Conservation (phyloP, 108 stramenopile genomes). For the Cyclotella atomus region DNA sequence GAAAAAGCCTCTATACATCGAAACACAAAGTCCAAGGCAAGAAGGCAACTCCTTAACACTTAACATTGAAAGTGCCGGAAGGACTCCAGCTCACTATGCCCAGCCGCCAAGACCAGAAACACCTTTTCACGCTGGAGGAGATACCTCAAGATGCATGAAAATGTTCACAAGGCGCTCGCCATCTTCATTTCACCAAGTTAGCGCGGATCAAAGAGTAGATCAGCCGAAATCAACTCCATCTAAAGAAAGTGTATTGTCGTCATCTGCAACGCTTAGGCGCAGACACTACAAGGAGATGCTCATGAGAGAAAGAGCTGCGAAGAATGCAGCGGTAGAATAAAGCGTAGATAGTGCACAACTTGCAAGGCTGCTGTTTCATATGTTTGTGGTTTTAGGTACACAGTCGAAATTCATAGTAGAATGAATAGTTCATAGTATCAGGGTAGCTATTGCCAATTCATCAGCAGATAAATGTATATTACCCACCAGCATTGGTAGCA, state of each 20-base stretch:
- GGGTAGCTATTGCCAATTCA: too few species aligned
- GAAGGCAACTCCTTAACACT: neutral
- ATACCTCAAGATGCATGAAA: neutral
- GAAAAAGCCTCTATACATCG: neutral
- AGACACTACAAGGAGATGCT: conserved; percentile 22
- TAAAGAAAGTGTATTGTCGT: neutral
- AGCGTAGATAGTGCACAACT: too few species aligned
- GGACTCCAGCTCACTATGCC: neutral
- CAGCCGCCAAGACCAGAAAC: neutral
- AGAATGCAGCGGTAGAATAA: neutral
- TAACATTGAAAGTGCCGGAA: neutral
- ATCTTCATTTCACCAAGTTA: neutral
- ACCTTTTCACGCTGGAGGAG: neutral
- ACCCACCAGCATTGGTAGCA: too few species aligned
- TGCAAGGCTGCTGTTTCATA: too few species aligned
- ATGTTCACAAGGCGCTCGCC: neutral
- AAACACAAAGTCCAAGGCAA: neutral
- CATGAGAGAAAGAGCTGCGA: conserved; percentile 3
- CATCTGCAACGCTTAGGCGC: conserved; percentile 20
- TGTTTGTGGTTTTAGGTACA: too few species aligned
- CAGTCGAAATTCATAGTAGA: too few species aligned
- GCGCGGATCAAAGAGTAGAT: neutral
- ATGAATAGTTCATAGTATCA: too few species aligned
- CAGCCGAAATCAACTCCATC: neutral
- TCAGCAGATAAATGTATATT: too few species aligned